Base-by-base conservation (phyloP, 768 basidiomycete species). In the Clavaria fumosa region DNA sequence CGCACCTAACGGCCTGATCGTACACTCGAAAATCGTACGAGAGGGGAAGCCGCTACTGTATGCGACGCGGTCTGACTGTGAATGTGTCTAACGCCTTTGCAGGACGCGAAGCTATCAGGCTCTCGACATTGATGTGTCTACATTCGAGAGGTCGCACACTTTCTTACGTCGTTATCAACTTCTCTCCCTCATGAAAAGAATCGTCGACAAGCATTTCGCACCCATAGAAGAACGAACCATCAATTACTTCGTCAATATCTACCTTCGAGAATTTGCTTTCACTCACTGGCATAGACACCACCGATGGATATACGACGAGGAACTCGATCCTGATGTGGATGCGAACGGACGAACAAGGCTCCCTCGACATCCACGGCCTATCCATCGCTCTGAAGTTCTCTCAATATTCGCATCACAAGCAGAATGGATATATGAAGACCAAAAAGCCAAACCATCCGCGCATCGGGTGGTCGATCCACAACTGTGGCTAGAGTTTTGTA, bases 151-250 rank as follows among this genome's bases (percentile, higher is more conserved):
- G 0, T 67, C 73, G 44, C 54, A 54, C 34, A 61, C 66, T 28
- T 79, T 72, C 44, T 49, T 79, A 28, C 59, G 61, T 24, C 63
- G 66, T 28, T 75, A 65, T 46, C 66, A 64, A 14, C 57, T 72
- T 1, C 46, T 70, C 17, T 58, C 55, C 1, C 46, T 69, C 26
- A 64, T 80, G 42, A 46, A 60, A 0, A 53, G 67, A 19, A 63
- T 76, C n/a, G 45, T 58, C 35, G 39, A 50, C 11, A 55, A 42
- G 1, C 60, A 69, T 37, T 35, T 47, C 12, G 43, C 51, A 14
- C 52, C 61, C 0, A 2, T 55, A 4, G 50, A 56, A 31, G 44
- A 56, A 3, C 63, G 69, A 14, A 66, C 64, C 0, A 62, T 73
- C 10, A 53, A 60, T n/a, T 74, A 66, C 63, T 60, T 72, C 33